Evolutionary conservation across 352 stramenopile species (phyloP).

Genomic region (Pythium rishiriense): DNA sequence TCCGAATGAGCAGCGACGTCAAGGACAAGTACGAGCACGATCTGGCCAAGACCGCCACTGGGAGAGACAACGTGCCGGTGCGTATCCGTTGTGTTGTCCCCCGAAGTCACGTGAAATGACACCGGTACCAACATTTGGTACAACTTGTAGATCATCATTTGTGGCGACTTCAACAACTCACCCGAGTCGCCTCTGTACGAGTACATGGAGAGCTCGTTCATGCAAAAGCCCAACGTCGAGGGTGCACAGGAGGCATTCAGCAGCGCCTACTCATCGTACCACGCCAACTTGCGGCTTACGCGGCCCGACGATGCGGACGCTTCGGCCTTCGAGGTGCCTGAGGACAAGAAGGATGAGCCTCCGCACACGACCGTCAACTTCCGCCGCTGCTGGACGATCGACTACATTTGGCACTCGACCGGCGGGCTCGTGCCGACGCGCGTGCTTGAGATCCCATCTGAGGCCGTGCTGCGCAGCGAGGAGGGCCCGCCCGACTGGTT

Average conservation of each 20-base stretch:
- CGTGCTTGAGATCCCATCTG: conserved; percentile 74
- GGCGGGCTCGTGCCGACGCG: conserved; percentile 56
- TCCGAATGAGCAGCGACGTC: conserved; percentile 74
- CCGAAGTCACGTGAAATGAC: no score
- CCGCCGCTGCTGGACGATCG: conserved; percentile 86
- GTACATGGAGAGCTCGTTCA: conserved; percentile 89
- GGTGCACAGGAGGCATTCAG: conserved; percentile 63
- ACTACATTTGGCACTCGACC: conserved; percentile 89
- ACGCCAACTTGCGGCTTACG: conserved; percentile 43
- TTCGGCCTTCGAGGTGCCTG: conserved; percentile 18
- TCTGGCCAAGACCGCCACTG: conserved; percentile 49
- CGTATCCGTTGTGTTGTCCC: background rate
- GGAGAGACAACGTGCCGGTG: conserved; percentile 54
- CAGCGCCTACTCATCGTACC: conserved; percentile 75
- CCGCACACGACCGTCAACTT: conserved; percentile 88
- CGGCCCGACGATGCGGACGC: conserved; percentile 19
- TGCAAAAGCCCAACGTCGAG: conserved; percentile 81
- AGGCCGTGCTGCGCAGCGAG: conserved; percentile 66
- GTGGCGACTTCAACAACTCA: conserved; percentile 89
- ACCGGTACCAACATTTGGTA: no score
- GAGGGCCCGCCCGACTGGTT: conserved; percentile 80
- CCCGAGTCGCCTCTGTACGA: conserved; percentile 82
- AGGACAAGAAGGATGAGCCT: conserved; percentile 63
- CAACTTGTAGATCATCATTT: conserved; percentile 61
- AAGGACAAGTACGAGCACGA: conserved; percentile 83